Evolutionary conservation across 2,329 filamentous ascomycete species (phyloP), one percentile per base, ranked within the genome.

Genomic region (Fusarium algeriense): DNA sequence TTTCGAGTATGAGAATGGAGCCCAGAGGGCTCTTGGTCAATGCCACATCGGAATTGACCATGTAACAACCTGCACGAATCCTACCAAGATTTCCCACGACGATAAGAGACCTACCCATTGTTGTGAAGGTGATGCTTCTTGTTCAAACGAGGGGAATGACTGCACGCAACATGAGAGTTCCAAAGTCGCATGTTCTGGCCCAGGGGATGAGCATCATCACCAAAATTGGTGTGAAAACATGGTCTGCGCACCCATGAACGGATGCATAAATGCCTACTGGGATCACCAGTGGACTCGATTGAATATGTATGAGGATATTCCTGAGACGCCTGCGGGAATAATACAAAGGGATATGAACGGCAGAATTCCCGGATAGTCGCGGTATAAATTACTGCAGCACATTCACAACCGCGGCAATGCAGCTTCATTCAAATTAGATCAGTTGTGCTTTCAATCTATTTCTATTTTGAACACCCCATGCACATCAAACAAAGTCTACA

Each of bases 401-500:
- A 15, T 45, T 17, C n/a, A 43, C 37, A 65, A 15, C 41, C 40
- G 46, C 34, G 63, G 53, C 40, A 60, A 53, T 66, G 30, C 37
- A 23, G 15, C 49, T 28, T 37, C 15, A 52, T 3, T 11, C 20
- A 15, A 17, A 28, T 66, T 11, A 41, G 30, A 41, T 37, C 20
- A 32, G 34, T 5, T 23, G 19, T 26, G 6, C 17, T 57, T 48
- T 55, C 41, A 60, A 26, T 56, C 32, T 40, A n/a, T 53, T 38
- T 73, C 67, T 59, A 72, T 64, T 35, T 32, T 61, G 26, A 28
- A 34, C 55, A 38, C 59, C 30, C 15, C 37, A 53, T 65, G 17
- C 43, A 48, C 52, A 62, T 13, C 30, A 50, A 63, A 55, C 44
- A 43, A 44, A 64, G 43, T 75, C 62, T 65, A 52, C 59, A 63